Base-by-base conservation (phyloP, 495 filamentous ascomycete genomes). In the Achaetomiella virescens region DNA sequence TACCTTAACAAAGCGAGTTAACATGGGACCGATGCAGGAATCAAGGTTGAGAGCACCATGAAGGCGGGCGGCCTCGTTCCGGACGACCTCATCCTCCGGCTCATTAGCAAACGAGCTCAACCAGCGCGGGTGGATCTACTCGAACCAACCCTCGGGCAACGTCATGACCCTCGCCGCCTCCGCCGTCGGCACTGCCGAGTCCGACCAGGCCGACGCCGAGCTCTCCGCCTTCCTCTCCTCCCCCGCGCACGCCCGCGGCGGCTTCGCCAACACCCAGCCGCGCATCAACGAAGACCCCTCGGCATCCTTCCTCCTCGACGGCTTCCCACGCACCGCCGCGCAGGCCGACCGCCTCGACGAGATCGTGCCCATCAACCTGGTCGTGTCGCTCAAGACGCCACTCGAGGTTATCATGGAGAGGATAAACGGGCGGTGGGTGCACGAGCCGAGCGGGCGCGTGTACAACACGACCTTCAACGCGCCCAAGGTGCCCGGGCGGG, bases 391-490 rank as follows among this genome's bases (percentile, higher is more conserved):
- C 47, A 66, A 73, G 57, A 88, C 85, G 3, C 87, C 87, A 2
- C 66, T 80, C 38, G 81, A 86, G 17, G 87, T 95, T 51, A 92
- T 98, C 56, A 77, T 97, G 54, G 83, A 90, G 45, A 85, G 93
- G 20, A 96, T 98, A 57, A 84, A 86, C 38, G 87, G 86, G 54
- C 87, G 93, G 52, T 96, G 91, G 90, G 87, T 97, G 22, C 93
- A 98, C 68, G 89, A 88, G 63, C 86, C 92, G 0, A 93, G 89
- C 2, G 93, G 93, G 3, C 79, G 93, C 14, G 83, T 96, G 3
- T 98, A 98, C 75, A 98, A 97, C 65, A 92, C 87, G 0, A 86
- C 85, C 3, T 98, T 95, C 78, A 89, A 97, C 63, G 73, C 84
- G 7, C 95, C 93, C 3, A 86, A 85, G 60, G 83, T 90, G 9